Conservation (phyloP, 805 yeast genomes). For the Torulaspora gathmanii region DNA sequence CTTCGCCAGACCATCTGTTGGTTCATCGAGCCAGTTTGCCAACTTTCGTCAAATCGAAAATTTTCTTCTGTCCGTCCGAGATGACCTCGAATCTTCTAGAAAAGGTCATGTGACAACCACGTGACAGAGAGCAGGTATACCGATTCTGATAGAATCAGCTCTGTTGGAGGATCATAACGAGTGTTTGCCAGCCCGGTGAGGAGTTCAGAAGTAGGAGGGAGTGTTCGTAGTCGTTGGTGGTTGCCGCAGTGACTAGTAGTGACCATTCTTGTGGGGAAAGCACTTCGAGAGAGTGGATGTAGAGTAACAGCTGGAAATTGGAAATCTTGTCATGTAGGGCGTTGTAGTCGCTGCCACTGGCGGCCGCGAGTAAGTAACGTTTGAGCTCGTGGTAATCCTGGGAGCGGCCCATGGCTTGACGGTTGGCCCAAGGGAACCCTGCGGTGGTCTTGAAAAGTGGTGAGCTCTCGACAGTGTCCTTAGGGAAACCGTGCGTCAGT, state of each 20-base stretch:
- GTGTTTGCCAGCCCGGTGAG: constrained; percentile 78
- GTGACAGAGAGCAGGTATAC: background rate
- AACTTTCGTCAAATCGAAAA: background rate
- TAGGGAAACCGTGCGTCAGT: constrained; percentile 89
- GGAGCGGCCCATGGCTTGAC: constrained; percentile 67
- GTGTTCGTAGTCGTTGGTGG: constrained; percentile 43
- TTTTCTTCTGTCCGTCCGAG: constrained; percentile 1
- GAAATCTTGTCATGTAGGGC: constrained; percentile 40
- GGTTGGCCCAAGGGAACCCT: constrained; percentile 71
- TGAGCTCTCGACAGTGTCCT: constrained; percentile 29
- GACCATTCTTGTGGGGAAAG: constrained; percentile 52
- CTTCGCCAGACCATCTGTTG: constrained; percentile 4
- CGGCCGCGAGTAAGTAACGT: constrained; percentile 40
- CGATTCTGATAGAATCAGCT: constrained; percentile 11
- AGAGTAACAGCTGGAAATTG: constrained; percentile 76
- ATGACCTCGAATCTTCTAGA: constrained; percentile 17
- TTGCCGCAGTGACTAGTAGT: constrained; percentile 47
- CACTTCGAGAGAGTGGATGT: constrained; percentile 52
- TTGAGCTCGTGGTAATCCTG: constrained; percentile 60
- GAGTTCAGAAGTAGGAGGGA: constrained; percentile 43
- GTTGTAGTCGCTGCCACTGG: constrained; percentile 31
- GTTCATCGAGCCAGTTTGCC: constrained; percentile 3
- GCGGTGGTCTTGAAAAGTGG: constrained; percentile 39
- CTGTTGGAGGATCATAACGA: constrained; percentile 49
- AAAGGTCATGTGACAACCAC: background rate